Evolutionary conservation across 768 basidiomycete species (phyloP), one percentile per base, ranked within the genome.

Genomic region (Calvatia gigantea): DNA sequence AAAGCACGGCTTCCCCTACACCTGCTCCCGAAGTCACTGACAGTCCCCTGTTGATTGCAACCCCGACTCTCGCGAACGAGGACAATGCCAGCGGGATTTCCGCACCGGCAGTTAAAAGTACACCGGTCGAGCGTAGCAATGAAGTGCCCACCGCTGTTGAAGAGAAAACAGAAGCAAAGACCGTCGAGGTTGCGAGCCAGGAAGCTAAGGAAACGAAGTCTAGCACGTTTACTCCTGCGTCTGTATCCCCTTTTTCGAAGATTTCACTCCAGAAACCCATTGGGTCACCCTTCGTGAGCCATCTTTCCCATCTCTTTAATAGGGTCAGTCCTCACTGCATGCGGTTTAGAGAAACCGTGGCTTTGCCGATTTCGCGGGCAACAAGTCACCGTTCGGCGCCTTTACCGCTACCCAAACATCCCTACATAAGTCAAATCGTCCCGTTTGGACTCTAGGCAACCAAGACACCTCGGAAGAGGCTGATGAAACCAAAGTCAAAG

Each of bases 341-440:
- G 29, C 6, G 4, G 15, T 19, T 23, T 28, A 52, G 51, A 54
- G 37, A 39, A 45, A 25, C 3, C 44, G 47, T 11, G 47, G 54
- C 11, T 56, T 56, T 28, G 54, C 54, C n/a, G 54, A 48, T 48
- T 56, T 56, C 17, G 46, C 46, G 9, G 54, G 46, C 14, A 41
- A 29, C 29, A 56, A 49, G 23, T 33, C 39, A 29, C n/a, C 54
- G 14, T 56, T 56, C 19, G 39, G 47, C 6, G 21, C 46, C n/a
- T 56, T 49, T 21, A 42, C 37, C 5, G 23, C 23, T 15, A 42
- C 54, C 7, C 54, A 48, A 12, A 28, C 19, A 41, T 41, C 31
- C 5, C 6, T 31, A 9, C 28, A 27, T 4, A 43, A 32, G n/a
- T 15, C 19, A 15, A 33, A 12, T 15, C 27, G 37, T 5, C 39